These are phyloP conservation scores for Daedaleopsis nitida DNA, from an alignment of 768 basidiomycete genomes.

Conservation along the genomic window DNA sequence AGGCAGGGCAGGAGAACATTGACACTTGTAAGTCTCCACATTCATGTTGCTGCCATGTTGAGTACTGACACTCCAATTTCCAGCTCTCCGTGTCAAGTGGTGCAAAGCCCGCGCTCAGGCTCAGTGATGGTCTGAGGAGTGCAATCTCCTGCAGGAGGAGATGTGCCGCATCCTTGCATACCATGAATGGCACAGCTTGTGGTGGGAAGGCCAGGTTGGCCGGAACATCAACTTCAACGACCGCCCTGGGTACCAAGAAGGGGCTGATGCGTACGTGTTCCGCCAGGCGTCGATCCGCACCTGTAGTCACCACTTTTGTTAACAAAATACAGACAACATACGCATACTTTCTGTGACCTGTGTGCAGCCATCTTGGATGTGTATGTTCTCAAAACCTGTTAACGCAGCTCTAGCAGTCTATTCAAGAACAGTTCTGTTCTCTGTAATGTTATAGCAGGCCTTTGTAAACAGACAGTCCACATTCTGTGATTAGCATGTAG, in stretches of 20 bases:
- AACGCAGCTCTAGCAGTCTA: too few species aligned
- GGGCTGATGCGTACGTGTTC: neutral
- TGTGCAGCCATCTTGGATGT: too few species aligned
- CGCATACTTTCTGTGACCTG: too few species aligned
- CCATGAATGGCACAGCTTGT: neutral
- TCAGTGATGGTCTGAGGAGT: conserved; percentile 18
- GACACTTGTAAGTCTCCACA: neutral
- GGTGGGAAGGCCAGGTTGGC: neutral
- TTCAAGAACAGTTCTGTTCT: too few species aligned
- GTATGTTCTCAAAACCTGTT: too few species aligned
- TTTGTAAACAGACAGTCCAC: too few species aligned
- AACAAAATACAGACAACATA: too few species aligned
- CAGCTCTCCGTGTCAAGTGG: conserved; percentile 15
- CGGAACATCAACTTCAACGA: neutral
- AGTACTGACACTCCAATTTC: neutral
- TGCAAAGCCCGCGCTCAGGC: conserved; percentile 6
- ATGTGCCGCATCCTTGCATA: conserved; percentile 5
- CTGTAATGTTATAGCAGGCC: too few species aligned
- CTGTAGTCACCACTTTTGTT: too few species aligned
- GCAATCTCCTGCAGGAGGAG: conserved; percentile 18
- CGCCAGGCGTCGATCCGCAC: neutral
- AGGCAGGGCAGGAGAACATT: neutral
- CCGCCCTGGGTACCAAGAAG: neutral
- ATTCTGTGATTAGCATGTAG: too few species aligned
- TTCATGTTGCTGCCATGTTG: neutral